phyloP scores from a whole-genome alignment of 805 yeast genomes.

The Kuraishia cidri region DNA sequence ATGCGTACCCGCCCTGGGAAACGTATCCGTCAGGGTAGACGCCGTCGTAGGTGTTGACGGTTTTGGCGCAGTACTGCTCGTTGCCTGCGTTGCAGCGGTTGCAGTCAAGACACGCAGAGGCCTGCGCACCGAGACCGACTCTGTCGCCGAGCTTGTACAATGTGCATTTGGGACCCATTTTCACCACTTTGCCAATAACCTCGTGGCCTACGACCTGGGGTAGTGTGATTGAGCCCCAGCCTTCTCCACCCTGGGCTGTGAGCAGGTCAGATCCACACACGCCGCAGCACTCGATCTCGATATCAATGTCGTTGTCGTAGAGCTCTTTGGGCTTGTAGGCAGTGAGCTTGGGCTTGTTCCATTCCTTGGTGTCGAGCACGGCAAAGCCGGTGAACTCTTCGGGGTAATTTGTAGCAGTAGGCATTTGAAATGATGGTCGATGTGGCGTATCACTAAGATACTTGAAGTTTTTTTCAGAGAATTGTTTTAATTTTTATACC shows the following conservation, averaged over 20 bases:
- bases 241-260: conserved; percentile 38
- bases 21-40: conserved; percentile 24
- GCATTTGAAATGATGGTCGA: no score
- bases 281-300: conserved; percentile 54
- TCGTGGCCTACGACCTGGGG: conserved; percentile 45
- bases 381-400: conserved; percentile 57
- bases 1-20: conserved; percentile 35
- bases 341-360: conserved; percentile 46
- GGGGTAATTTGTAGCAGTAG: conserved; percentile 31
- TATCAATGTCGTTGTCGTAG: conserved; percentile 38
- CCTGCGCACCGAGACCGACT: conserved; percentile 37
- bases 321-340: conserved; percentile 39
- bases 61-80: conserved; percentile 35
- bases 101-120: conserved; percentile 26
- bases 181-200: conserved; percentile 30
- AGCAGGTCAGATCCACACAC: conserved; percentile 60
- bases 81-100: conserved; percentile 25
- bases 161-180: conserved; percentile 25
- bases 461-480: no score
- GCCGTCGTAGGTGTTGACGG: conserved; percentile 32
- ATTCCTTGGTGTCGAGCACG: conserved; percentile 36
- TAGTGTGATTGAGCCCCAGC: conserved; percentile 32
- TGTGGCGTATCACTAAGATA: no score
- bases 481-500: no score
- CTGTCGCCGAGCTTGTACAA: conserved; percentile 31